These are phyloP conservation scores for Candida arabinofermentans DNA, from an alignment of 805 yeast genomes.

Conservation along the genomic window DNA sequence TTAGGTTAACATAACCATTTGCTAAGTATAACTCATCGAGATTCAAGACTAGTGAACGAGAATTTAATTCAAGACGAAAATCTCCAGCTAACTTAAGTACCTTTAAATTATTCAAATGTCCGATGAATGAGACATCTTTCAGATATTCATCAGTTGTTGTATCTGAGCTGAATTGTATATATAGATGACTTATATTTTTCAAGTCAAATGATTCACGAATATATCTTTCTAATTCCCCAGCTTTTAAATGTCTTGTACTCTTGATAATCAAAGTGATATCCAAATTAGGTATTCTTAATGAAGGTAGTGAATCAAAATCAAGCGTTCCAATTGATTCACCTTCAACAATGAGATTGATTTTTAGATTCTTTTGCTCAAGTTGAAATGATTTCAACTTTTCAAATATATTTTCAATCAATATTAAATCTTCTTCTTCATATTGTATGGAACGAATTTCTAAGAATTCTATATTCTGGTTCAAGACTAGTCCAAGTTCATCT, in stretches of 20 bases:
- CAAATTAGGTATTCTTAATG: neutral
- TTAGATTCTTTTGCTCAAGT: neutral
- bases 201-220: neutral
- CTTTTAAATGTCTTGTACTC: neutral
- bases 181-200: neutral
- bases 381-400: neutral
- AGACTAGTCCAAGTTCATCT: neutral
- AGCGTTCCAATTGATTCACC: neutral
- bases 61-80: neutral
- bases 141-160: neutral
- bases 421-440: conserved; percentile 1
- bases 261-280: neutral
- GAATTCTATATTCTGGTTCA: neutral
- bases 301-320: neutral
- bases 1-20: neutral
- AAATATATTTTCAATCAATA: neutral
- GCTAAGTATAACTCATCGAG: neutral
- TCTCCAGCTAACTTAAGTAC: neutral
- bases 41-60: neutral
- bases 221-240: neutral
- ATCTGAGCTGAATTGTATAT: neutral
- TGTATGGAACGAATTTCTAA: neutral
- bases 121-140: neutral
- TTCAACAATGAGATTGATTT: neutral
- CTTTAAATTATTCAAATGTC: neutral